Conservation (phyloP, 208 protist species). For the Angomonas desouzai region DNA sequence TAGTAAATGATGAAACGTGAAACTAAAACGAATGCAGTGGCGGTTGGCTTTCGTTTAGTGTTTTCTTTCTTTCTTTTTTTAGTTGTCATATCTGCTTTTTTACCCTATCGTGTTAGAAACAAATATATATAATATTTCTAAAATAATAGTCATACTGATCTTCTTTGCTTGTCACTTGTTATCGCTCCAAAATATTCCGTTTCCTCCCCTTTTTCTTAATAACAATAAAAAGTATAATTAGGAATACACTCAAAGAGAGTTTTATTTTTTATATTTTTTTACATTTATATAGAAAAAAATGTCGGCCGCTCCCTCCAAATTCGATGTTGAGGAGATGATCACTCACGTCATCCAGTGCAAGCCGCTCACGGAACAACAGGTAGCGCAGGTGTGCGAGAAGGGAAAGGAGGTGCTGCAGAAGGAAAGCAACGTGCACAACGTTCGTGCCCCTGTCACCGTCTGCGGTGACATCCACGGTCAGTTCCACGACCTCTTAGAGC, state of each 20-base stretch:
- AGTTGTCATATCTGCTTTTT: neutral
- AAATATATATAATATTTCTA: neutral
- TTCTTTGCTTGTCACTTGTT: neutral
- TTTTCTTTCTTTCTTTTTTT: slow-evolving; percentile 1
- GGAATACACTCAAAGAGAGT: too few species aligned
- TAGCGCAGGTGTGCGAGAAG: slow-evolving; percentile 85
- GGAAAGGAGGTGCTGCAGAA: slow-evolving; percentile 91
- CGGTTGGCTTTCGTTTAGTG: too few species aligned
- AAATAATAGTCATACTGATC: too few species aligned
- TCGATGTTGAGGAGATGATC: slow-evolving; percentile 89
- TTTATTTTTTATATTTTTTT: slow-evolving; percentile 1
- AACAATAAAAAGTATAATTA: slow-evolving; percentile 7
- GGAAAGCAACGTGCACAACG: slow-evolving; percentile 91
- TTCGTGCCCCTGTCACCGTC: slow-evolving; percentile 91
- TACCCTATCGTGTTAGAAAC: neutral
- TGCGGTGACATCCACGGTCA: slow-evolving; percentile 97
- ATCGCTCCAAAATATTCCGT: neutral
- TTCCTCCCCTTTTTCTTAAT: neutral
- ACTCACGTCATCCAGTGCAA: slow-evolving; percentile 86
- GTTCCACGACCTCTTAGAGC: slow-evolving; percentile 98
- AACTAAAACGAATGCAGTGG: too few species aligned
- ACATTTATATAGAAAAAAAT: neutral
- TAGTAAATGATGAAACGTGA: too few species aligned
- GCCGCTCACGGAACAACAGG: slow-evolving; percentile 83
- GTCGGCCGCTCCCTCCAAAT: slow-evolving; percentile 35